Conservation (phyloP, 106 monocot species). For the Allium cepa region DNA sequence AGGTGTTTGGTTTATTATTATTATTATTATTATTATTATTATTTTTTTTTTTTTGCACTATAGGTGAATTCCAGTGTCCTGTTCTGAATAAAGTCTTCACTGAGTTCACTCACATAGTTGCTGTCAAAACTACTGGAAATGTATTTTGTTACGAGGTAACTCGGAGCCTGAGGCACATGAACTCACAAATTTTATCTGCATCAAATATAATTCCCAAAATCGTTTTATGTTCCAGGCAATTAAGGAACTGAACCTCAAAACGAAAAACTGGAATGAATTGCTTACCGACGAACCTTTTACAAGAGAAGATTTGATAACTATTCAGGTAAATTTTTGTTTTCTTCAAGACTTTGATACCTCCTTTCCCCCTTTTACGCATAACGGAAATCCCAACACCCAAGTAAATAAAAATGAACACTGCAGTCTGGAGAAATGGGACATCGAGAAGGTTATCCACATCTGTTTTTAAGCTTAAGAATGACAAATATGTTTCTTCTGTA, state of each 20-base stretch:
- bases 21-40: neutral
- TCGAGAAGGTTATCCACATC: neutral
- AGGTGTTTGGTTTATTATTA: neutral
- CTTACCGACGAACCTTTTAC: constrained; percentile 95
- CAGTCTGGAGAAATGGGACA: too few species aligned
- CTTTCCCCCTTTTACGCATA: too few species aligned
- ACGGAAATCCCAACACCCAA: too few species aligned
- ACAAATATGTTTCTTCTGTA: constrained; percentile 1
- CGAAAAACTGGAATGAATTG: constrained; percentile 92
- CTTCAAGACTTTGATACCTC: too few species aligned
- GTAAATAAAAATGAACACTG: too few species aligned
- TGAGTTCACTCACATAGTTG: constrained; percentile 93
- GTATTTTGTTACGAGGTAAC: constrained; percentile 94
- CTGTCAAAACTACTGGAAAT: constrained; percentile 95
- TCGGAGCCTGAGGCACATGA: neutral
- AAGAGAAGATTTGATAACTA: constrained; percentile 86
- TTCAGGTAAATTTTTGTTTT: constrained; percentile 45
- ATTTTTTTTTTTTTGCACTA: constrained; percentile 1
- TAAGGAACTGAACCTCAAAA: constrained; percentile 91
- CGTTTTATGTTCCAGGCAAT: constrained; percentile 55
- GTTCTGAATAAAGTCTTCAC: constrained; percentile 98
- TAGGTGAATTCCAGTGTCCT: constrained; percentile 94
- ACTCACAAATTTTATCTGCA: too few species aligned
- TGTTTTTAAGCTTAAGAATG: constrained; percentile 1
- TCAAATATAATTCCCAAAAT: neutral